Base-by-base conservation (phyloP, 208 protist species). In the Tritrichomonas foetus region DNA sequence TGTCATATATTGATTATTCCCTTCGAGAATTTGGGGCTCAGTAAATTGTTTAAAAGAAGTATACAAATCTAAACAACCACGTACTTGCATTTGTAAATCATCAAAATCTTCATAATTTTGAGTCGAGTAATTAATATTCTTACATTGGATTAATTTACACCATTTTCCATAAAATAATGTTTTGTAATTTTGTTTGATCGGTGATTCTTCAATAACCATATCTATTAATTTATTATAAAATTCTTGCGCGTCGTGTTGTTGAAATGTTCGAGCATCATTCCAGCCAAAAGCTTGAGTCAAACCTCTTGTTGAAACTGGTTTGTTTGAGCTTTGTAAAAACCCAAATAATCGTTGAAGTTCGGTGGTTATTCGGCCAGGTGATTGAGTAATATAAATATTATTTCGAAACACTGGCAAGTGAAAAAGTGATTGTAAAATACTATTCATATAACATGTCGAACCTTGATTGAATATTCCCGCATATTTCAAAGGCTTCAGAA, bases 1-100 rank as follows among this genome's bases (percentile, higher is more conserved):
- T 96, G 33, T 80, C 20, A 93, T 98, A 98, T 41, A 33, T 14
- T 44, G 97, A 97, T 78, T 78, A 36, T 78, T 36, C 9, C 69
- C 69, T 84, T 97, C 96, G 5, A 98, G 82, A n/a, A 92, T 97
- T 94, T 98, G 97, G 3, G 74, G 74, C 30, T 33, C 44, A 30
- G 41, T 82, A 30, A 50, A 82, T 3, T 82, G 33, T 82, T 82
- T 30, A 33, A 89, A 89, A 8, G 47, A 57, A 16, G 5, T 5
- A 47, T 57, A 89, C 53, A 89, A 20, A 61, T 53, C 20, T 36
- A 33, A 25, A 30, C 64, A 69, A n/a, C 27, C 27, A 8, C 27
- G 11, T n/a, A 69, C 78, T 9, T 53, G 27, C 8, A 89, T 0
- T 16, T 25, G 20, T 89, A 89, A 20, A 50, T 89, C 78, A n/a